Percentiles rank a stretch among this genome's conserved stretches.
Conservation (phyloP, 2,329 filamentous ascomycete species). For the Tolypocladium paradoxum region DNA sequence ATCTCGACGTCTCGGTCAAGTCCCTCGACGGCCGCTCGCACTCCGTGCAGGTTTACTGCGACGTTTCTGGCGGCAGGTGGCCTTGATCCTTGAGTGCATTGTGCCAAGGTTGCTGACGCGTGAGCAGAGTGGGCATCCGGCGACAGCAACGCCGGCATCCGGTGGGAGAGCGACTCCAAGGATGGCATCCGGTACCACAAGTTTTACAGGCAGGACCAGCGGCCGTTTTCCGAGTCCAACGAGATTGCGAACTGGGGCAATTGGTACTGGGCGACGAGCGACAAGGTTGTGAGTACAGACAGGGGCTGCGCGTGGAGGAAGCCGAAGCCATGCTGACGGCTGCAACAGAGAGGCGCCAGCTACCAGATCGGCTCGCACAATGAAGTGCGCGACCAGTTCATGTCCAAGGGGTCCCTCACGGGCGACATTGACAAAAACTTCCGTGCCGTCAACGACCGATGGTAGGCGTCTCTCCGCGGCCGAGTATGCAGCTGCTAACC, state of each 20-base stretch:
- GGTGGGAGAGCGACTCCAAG: slow-evolving; percentile 49
- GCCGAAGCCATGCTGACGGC: not conserved
- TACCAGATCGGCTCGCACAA: slow-evolving; percentile 61
- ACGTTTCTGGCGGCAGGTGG: slow-evolving; percentile 40
- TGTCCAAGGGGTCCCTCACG: slow-evolving; percentile 47
- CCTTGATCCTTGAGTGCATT: not conserved
- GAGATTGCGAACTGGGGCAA: slow-evolving; percentile 76
- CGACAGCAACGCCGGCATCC: slow-evolving; percentile 40
- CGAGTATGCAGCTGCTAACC: not conserved
- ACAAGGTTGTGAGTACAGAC: slow-evolving; percentile 15
- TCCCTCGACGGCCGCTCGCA: slow-evolving; percentile 54
- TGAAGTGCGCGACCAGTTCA: slow-evolving; percentile 56
- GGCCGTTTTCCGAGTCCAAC: slow-evolving; percentile 53
- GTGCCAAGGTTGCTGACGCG: not conserved
- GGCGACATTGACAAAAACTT: slow-evolving; percentile 56
- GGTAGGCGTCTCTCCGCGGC: slow-evolving; percentile 15
- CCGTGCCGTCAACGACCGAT: slow-evolving; percentile 27
- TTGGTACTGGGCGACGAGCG: slow-evolving; percentile 62
- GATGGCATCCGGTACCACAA: slow-evolving; percentile 52
- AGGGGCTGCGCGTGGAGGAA: not conserved
- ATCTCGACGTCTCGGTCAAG: slow-evolving; percentile 51
- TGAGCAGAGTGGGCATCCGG: slow-evolving; percentile 59
- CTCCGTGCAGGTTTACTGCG: slow-evolving; percentile 59
- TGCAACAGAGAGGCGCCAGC: slow-evolving; percentile 32
- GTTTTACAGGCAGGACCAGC: slow-evolving; percentile 48